phyloP scores from a whole-genome alignment of 2,329 filamentous ascomycete genomes.

The Calonectria leucothoes region DNA sequence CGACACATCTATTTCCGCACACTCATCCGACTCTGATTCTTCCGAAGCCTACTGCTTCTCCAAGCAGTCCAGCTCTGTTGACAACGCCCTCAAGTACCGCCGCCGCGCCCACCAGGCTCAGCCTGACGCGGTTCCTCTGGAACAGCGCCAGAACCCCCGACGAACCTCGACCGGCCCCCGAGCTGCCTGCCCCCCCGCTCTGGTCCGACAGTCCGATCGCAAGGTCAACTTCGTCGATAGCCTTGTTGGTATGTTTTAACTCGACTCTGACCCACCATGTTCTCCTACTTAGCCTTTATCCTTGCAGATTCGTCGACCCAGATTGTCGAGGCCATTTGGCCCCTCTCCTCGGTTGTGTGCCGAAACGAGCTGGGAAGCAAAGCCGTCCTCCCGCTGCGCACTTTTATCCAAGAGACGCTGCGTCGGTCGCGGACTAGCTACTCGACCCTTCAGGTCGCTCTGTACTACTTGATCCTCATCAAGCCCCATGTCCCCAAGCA shows the following conservation, averaged over 20 bases:
- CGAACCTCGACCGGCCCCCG: constrained; percentile 67
- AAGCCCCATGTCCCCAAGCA: constrained; percentile 87
- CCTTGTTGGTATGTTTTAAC: constrained; percentile 87
- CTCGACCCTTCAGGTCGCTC: constrained; percentile 94
- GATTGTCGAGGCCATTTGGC: constrained; percentile 98
- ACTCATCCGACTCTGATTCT: constrained; percentile 66
- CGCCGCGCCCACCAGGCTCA: constrained; percentile 43
- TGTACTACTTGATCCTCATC: constrained; percentile 96
- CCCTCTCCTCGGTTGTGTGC: constrained; percentile 83
- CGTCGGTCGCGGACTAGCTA: constrained; percentile 96
- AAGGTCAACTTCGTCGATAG: constrained; percentile 97
- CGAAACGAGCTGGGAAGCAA: constrained; percentile 78
- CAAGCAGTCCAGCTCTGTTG: constrained; percentile 36
- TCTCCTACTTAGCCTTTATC: constrained; percentile 48
- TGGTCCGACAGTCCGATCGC: constrained; percentile 89
- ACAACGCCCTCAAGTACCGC: constrained; percentile 38
- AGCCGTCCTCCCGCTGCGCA: constrained; percentile 88
- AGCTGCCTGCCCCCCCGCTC: constrained; percentile 75
- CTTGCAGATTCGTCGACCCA: constrained; percentile 91
- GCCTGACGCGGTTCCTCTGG: constrained; percentile 63
- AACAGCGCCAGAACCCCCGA: constrained; percentile 74
- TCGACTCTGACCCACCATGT: constrained; percentile 28
- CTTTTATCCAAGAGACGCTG: constrained; percentile 97
- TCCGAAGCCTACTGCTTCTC: constrained; percentile 57
- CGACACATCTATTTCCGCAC: constrained; percentile 72